Base-by-base conservation (phyloP, 2,329 filamentous ascomycete genomes). In the Ophiocordyceps unilateralis region DNA sequence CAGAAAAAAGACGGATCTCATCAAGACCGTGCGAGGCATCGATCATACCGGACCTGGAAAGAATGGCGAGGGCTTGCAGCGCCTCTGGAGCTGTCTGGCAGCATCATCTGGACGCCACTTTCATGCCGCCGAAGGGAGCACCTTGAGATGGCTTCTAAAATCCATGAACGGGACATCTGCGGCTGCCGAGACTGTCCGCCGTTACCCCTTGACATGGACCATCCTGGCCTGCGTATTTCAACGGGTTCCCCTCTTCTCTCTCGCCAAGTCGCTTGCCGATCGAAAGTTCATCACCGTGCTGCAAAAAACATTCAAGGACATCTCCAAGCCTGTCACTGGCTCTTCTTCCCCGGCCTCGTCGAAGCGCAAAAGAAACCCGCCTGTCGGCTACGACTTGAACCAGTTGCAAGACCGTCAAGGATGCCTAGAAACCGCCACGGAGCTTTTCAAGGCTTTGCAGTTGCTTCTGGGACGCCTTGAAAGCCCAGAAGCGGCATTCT, bases 211-310 rank as follows among this genome's bases (percentile, higher is more conserved):
- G 42, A 66, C 73, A 10, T 81, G 76, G 82, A 66, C 63, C 24
- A 68, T 86, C 30, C 57, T 87, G 21, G 65, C 67, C 39, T 70
- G 69, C 45, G 65, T 81, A 40, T 69, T 84, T 43, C 64, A 68
- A 41, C 64, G 76, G n/a, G 74, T 89, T 17, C 79, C 83, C 0
- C 64, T 77, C 0, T 78, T 81, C 39, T 78, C 76, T 11, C 66
- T 84, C 21, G 82, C 83, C 9, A 77, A 78, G 45, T 76, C 82
- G 4, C 67, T 93, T 7, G 77, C 75, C 20, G 78, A 87, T 45
- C 69, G 79, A 44, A 71, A 75, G 39, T 84, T 93, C 43, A 61
- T 83, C 28, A 60, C 63, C 1, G 72, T 85, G 10, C 57, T 93
- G 37, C 75, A 79, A 51, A 72, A 76, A 51, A 74, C 79, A 0